Base-by-base conservation (phyloP, 176 grass and related monocot genomes). In the Carex parvula region DNA sequence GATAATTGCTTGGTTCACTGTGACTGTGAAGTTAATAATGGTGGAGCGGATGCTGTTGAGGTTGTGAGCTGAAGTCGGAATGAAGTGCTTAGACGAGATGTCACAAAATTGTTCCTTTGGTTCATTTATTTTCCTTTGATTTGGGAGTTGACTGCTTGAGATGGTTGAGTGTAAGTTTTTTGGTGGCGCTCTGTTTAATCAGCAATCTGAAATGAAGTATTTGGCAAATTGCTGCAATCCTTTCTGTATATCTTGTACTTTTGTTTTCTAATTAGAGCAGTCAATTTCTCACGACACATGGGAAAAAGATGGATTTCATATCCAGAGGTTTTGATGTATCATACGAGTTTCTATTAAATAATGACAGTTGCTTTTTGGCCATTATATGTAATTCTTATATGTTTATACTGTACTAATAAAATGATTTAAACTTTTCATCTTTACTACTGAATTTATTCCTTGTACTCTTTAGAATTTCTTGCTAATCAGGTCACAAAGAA, bases 1-100 rank as follows among this genome's bases (percentile, higher is more conserved):
- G 91, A 94, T 87, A 90, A 85, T 59, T 97, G 90, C 91, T 90
- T 92, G 64, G 94, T 94, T 74, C 92, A 89, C 71, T 91, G 94
- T 21, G 92, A 97, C 50, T 79, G 88, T 79, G 92, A 97, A 80
- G 80, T 73, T 61, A 52, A 63, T 24, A 89, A 94, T 37, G 86
- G 88, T 80, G 95, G 91, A 87, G 84, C 79, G 39, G 89, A 97
- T 66, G 72, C 80, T 35, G 84, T 90, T 88, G 92, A 91, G 86
- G 84, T 92, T 55, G 84, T 86, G 55, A 87, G 86, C 84, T 91
- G 64, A 97, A 84, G 57, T 56, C 53, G 54, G 54, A 39, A 68
- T 46, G 26, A 55, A 69, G 10, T 84, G 64, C n/a, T 55, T 30
- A 35, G 59, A 44, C 0, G 37, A 50, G 60, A 82, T 2, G 52